phyloP scores from a whole-genome alignment of 345 rosid genomes.

The Pistacia vera region DNA sequence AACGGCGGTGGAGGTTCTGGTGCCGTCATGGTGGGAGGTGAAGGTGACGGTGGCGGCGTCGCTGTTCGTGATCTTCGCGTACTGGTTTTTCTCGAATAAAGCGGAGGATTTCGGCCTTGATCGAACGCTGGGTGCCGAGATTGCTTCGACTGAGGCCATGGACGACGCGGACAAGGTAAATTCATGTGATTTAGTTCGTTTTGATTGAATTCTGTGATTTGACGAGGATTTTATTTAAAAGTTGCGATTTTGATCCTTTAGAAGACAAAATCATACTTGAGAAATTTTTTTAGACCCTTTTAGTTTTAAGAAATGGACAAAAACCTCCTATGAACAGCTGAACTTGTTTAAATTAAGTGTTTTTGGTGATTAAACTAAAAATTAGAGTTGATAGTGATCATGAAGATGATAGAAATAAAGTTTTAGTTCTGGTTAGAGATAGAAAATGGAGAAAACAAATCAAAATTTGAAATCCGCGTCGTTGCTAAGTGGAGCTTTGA shows the following conservation, averaged over 20 bases:
- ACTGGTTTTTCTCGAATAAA: constrained; percentile 57
- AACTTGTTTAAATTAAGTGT: no score
- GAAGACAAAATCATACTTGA: not conserved
- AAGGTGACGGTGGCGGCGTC: constrained; percentile 71
- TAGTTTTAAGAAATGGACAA: no score
- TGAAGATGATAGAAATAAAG: not conserved
- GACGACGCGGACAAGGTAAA: constrained; percentile 70
- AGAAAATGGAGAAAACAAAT: not conserved
- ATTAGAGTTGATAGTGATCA: not conserved
- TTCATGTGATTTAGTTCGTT: constrained; percentile 7
- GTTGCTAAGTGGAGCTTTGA: not conserved
- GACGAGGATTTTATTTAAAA: not conserved
- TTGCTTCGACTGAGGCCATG: constrained; percentile 44
- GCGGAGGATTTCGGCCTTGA: constrained; percentile 48
- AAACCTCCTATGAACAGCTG: no score
- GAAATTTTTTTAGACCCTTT: no score
- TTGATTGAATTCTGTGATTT: not conserved
- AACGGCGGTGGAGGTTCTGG: constrained; percentile 46
- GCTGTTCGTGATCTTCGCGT: constrained; percentile 54
- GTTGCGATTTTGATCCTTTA: not conserved
- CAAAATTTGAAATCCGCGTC: not conserved
- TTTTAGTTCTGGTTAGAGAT: not conserved
- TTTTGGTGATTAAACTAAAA: no score
- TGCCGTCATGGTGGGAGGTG: constrained; percentile 94
- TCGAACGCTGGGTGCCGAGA: constrained; percentile 43